Conservation (phyloP, 805 yeast genomes). For the Metschnikowia henanensis region DNA sequence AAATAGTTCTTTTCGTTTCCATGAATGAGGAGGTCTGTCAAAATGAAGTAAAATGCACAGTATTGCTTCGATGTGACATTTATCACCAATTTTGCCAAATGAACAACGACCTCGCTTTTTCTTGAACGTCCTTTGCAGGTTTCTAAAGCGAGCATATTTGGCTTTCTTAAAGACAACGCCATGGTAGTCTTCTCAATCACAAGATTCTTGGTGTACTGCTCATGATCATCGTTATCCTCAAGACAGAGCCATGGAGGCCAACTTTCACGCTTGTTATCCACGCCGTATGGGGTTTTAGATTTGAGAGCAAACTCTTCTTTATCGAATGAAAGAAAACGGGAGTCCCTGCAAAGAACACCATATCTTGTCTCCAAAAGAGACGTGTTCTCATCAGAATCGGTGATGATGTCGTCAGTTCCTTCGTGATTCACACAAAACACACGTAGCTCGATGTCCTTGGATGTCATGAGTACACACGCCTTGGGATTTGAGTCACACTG, state of each 20-base stretch:
- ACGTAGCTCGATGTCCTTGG: constrained; percentile 60
- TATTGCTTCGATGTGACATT: constrained; percentile 41
- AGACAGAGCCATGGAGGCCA: constrained; percentile 25
- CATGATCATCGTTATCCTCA: constrained; percentile 28
- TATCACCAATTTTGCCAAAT: constrained; percentile 38
- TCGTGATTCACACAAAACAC: constrained; percentile 45
- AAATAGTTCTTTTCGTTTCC: constrained; percentile 27
- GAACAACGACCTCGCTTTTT: constrained; percentile 31
- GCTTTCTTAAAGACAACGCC: constrained; percentile 49
- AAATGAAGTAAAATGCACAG: constrained; percentile 33
- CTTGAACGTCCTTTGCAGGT: constrained; percentile 18
- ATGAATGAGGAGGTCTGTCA: constrained; percentile 36
- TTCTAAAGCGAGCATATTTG: constrained; percentile 50
- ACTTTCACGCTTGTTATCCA: not conserved
- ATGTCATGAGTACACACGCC: constrained; percentile 51
- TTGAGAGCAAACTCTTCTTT: constrained; percentile 25
- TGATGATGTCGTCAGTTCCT: constrained; percentile 37
- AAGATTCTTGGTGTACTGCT: constrained; percentile 24
- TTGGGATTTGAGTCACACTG: constrained; percentile 46
- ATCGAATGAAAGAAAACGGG: constrained; percentile 53
- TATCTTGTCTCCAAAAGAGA: constrained; percentile 54
- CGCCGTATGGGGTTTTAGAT: constrained; percentile 7
- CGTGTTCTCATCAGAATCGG: constrained; percentile 33
- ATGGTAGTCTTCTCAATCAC: constrained; percentile 35
- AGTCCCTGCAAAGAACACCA: constrained; percentile 55